Base-by-base conservation (phyloP, 371 early-diverging fungal genomes). In the Smittium culicis region DNA sequence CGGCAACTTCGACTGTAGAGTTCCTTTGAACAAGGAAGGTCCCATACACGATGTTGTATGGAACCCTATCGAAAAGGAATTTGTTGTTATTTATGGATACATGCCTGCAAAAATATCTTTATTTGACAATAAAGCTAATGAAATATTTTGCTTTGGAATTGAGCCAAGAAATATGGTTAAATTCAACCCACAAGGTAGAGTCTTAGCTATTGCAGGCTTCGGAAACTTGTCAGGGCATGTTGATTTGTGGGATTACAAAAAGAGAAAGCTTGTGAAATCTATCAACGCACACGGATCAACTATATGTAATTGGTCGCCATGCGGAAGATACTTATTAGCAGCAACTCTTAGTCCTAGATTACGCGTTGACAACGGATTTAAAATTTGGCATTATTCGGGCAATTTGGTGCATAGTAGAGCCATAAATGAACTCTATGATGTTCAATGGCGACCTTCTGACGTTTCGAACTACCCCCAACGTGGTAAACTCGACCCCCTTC, bases 281-380 rank as follows among this genome's bases (percentile, higher is more conserved):
- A 78, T 93, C 66, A 80, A 88, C 54, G 94, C 91, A 20, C 79
- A 86, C 34, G 91, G 91, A 77, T 83, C 95, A 1, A 85, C 90
- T 33, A 80, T 80, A 63, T 91, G 89, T 71, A 88, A 88, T 71
- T 98, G 96, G 96, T 82, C 84, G 31, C 95, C 96, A 24, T 90
- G 92, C 77, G 94, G 96, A 70, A 82, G 91, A 27, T 87, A 88
- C 74, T 76, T 98, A 67, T 79, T 98, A 81, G 91, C 94, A 25
- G 90, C 96, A 31, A 96, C 91, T 1, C 79, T 94, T 57, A 91
- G 93, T 64, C 91, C 90, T 61, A 87, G 96, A 64, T 81, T 98
- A 69, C 90, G 96, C 73, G 98, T 98, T 20, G 98, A 98, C 77
- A 98, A 98, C 72, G 94, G 96, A 1, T 88, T 91, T 77, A 90